phyloP scores from a whole-genome alignment of 257 asterid species.

The Mitragyna speciosa region DNA sequence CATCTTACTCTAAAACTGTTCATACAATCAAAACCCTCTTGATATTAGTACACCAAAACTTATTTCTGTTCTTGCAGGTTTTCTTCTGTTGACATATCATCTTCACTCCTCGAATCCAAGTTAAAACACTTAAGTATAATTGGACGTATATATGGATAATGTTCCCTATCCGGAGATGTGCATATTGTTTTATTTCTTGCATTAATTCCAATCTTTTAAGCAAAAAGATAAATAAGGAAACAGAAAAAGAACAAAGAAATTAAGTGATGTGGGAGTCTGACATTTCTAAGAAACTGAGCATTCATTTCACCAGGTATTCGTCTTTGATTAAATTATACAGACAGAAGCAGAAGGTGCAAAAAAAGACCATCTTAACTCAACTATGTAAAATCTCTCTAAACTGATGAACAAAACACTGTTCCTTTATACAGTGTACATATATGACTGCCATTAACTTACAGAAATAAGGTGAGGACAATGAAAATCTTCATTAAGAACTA shows the following conservation, averaged over 20 bases:
- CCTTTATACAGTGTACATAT: constrained; percentile 7
- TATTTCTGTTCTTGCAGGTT: not conserved
- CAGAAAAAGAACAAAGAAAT: not conserved
- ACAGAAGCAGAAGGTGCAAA: not conserved
- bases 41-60: not conserved
- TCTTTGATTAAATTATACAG: constrained; percentile 1
- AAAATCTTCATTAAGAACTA: constrained; percentile 14
- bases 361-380: not conserved
- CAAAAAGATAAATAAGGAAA: not conserved
- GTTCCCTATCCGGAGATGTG: not conserved
- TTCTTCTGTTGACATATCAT: not conserved
- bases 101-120: not conserved
- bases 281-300: not conserved
- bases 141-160: not conserved
- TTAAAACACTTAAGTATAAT: not conserved
- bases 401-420: not conserved
- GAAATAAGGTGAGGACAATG: not conserved
- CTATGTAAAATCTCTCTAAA: not conserved
- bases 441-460: not conserved
- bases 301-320: not conserved
- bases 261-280: not conserved
- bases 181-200: not conserved
- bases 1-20: constrained; percentile 12
- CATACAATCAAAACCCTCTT: constrained; percentile 1
- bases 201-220: not conserved